Evolutionary conservation across 2,329 filamentous ascomycete genomes (phyloP).

Genomic region (Fusarium sp.): DNA sequence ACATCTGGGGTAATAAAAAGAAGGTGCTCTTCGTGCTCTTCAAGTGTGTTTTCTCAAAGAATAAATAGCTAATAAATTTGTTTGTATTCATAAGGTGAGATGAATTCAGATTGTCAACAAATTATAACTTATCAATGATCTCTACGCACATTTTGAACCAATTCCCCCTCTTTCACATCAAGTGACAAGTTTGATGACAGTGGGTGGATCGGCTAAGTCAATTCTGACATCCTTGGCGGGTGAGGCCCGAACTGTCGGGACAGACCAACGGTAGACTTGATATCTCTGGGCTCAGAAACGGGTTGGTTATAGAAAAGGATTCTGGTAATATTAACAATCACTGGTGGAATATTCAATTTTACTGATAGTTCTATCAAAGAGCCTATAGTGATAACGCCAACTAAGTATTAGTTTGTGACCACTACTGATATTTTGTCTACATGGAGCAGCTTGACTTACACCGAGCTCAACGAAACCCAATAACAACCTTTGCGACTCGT

Average conservation of each 20-base stretch:
- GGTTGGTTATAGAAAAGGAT: rapidly evolving
- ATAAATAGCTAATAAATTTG: neutral
- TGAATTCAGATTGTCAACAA: rapidly evolving
- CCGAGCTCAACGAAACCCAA: neutral
- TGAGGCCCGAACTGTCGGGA: conserved; percentile 8
- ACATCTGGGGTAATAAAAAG: neutral
- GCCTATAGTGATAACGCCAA: rapidly evolving
- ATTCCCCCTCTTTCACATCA: neutral
- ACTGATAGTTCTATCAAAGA: rapidly evolving
- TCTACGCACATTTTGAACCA: neutral
- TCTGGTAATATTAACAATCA: rapidly evolving
- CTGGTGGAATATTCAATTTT: rapidly evolving
- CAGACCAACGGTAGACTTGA: neutral
- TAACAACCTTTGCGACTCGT: neutral
- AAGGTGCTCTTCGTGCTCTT: neutral
- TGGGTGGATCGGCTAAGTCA: neutral
- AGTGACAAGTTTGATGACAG: neutral
- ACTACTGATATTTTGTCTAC: neutral
- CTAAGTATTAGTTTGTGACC: neutral
- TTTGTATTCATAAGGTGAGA: rapidly evolving
- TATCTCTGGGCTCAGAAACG: neutral
- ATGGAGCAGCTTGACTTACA: neutral
- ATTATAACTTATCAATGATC: neutral
- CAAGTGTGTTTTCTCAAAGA: neutral
- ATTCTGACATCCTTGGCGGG: neutral